Base-by-base conservation (phyloP, 805 yeast species). In the Candida golubevii region DNA sequence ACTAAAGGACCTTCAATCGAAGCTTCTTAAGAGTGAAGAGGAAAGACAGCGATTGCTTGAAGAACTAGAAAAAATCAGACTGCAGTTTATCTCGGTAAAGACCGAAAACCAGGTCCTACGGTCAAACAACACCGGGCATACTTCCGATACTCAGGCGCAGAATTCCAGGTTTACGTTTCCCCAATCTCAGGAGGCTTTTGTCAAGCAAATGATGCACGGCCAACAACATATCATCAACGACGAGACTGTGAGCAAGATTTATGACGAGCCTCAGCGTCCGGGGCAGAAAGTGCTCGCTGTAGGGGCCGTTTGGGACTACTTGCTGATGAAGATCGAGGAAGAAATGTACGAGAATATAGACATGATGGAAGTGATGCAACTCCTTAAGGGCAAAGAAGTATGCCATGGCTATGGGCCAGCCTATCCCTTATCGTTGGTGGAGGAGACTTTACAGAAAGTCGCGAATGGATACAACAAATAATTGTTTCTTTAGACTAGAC, bases 321-420 rank as follows among this genome's bases (percentile, higher is more conserved):
- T 88, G 38, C 69, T 62, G 45, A 65, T 74, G 50, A 68, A 70
- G 46, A 64, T 73, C 23, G 78, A 72, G 44, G 71, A 69, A 35
- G 63, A 69, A n/a, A 72, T 75, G 41, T 73, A 67, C 33, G 57
- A 63, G 18, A 74, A 74, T 8, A 56, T 85, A 34, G 85, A 85
- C 57, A 67, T 85, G 35, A 63, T 70, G n/a, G 66, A 61, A 32
- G 77, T 87, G 3, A 80, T 88, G 82, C 59, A 65, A 14, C 62
- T 60, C 26, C 68, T 88, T 42, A 77, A 72, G 56, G 95, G 93
- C 1, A 61, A 74, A 30, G 95, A 86, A 59, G 72, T 68, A 33
- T 88, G 96, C 57, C 91, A 87, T 59, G 93, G 90, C 1, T 75
- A 69, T 55, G 96, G 96, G 0, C 85, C 87, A 7, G 86, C 85